Evolutionary conservation across 1,284 basidiomycete species (phyloP), one percentile per base, ranked within the genome.

Genomic region (Puccinia triticina): DNA sequence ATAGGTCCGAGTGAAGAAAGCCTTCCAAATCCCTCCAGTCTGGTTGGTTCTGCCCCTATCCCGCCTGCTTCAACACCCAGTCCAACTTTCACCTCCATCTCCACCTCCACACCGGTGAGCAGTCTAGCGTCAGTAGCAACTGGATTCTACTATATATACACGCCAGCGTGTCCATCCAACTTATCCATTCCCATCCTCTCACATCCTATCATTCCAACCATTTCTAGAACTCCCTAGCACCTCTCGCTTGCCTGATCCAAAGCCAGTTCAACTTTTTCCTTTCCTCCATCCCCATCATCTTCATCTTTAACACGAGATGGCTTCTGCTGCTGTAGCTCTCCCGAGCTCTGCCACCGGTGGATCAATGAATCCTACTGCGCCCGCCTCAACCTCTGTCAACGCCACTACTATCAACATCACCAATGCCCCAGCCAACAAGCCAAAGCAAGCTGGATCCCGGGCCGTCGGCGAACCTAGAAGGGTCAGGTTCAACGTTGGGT

Each of bases 401-500:
- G 69, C 78, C n/a, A n/a, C 78, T n/a, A 43, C 66, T 32, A 37
- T 40, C 55, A 53, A 23, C 50, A 57, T 73, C 34, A 40, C 69
- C 34, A 74, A 50, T 43, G 11, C 23, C 43, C 50, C 78, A 43
- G 67, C 69, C 32, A 29, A 10, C n/a, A 69, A 69, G 23, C 43
- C 53, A 10, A 74, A 82, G 40, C 61, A 61, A 37, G 29, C 72
- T 37, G n/a, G 67, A 34, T 61, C 69, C 26, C 40, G 76, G 8
- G 72, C 83, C 37, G 75, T 75, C 43, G 81, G 76, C n/a, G 83
- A 85, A 66, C 83, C 81, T n/a, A 57, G 84, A 29, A 80, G 77
- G 61, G 84, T 85, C 21, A 48, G 84, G 21, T 85, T 85, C 77
- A 78, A 74, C 1, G 85, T 85, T 46, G 85, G 85, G 37, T 71